Base-by-base conservation (phyloP, 257 asterid genomes). In the Rauvolfia tetraphylla region DNA sequence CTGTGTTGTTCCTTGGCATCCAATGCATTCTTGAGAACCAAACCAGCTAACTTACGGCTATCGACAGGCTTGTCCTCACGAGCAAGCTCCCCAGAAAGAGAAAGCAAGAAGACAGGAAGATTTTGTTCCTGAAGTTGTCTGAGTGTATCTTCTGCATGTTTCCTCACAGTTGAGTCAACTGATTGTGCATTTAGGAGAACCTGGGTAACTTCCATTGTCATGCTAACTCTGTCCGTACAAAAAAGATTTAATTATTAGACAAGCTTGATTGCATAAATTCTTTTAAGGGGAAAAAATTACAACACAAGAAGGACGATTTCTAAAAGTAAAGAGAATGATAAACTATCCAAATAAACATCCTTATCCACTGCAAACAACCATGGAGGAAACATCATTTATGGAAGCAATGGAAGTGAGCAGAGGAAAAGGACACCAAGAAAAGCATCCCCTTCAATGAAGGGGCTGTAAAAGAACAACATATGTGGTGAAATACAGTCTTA, bases 1-100 rank as follows among this genome's bases (percentile, higher is more conserved):
- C 90, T 78, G 66, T 84, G 88, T 68, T 87, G 91, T 75, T 89
- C 91, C 85, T 87, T 89, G 20, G 93, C 93, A 84, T 89, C 90
- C 90, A 89, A 79, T 7, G 90, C 86, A 78, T 89, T 89, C 83
- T 89, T 89, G 1, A 89, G 86, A 54, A 89, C 69, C 79, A 87
- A 76, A 39, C 93, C 93, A 7, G 91, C 91, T 74, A 89, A 82
- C 70, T 80, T 89, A 76, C 91, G 93, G 72, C 91, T 89, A 49
- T 87, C 93, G 11, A 85, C 85, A 11, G 93, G 93, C 76, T 89
- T 89, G 61, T 87, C 91, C 78, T 89, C 88, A 71, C 65, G 82
- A 29, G 89, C 79, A 78, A 88, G 92, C 84, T 89, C 93, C 14
- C 80, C 89, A 27, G 91, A 87, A 56, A 89, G 85, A 25, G 93